Base-by-base conservation (phyloP, 2,329 filamentous ascomycete genomes). In the Cercospora citrullina region DNA sequence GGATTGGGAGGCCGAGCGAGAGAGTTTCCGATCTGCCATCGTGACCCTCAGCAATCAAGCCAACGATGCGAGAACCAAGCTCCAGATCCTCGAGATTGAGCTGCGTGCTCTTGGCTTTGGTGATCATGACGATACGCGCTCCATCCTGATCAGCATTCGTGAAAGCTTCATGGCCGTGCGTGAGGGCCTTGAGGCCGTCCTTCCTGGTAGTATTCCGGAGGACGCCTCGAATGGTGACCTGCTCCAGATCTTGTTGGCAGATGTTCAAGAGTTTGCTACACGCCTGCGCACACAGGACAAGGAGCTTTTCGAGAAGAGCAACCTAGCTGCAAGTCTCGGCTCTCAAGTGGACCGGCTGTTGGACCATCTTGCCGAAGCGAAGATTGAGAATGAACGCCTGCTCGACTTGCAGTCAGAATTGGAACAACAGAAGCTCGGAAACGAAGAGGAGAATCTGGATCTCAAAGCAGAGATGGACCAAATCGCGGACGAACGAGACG, bases 31-130 rank as follows among this genome's bases (percentile, higher is more conserved):
- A 58, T 76, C 80, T 62, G 80, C 81, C 63, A 79, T 84, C 61
- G 70, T 79, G 36, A 74, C 76, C 8, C 74, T 83, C 58, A 77
- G 73, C 58, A 73, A 74, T 12, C 75, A 81, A 64, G 76, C 80
- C 5, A 79, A 79, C 42, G 77, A 81, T 18, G 78, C 80, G 5
- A 78, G 79, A 68, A 77, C 80, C 4, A 75, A 78, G 5, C 75
- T 84, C 3, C 76, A 81, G 31, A 76, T 83, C 45, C 72, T 84
- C 14, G 75, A 78, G 9, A 79, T 84, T 23, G 81, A 83, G 68
- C 74, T 84, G 4, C 76, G 81, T 64, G 80, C 79, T 31, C 77
- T 84, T 18, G 78, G 81, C 28, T 80, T 83, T 68, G 75, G 72
- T 31, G 72, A 79, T 5, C 73, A 75, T 14, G 71, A 75, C 1